Evolutionary conservation across 1,284 basidiomycete species (phyloP), one percentile per base, ranked within the genome.

Genomic region (Vanrija pseudolonga): DNA sequence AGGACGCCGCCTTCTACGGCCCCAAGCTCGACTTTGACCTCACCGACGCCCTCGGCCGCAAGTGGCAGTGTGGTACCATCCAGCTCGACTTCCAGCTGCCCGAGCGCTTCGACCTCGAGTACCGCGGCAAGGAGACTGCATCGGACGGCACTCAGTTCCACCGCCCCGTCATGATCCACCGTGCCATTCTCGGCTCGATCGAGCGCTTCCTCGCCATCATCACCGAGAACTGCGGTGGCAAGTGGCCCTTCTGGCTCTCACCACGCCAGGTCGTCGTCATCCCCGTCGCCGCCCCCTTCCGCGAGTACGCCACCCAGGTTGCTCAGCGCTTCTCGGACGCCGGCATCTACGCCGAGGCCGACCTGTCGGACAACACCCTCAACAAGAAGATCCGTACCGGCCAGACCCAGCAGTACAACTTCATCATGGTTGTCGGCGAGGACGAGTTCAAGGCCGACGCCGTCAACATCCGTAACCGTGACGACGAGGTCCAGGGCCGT

Each of bases 241-340:
- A 97, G 80, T 99, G 95, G 94, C 96, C 96, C 5, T 97, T 98
- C 83, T 99, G 96, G 96, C 72, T 98, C 47, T 93, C 88, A 0
- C 96, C 96, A 14, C 84, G 96, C 45, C 96, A 98, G 77, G 86
- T 97, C 23, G 78, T 96, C 24, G 88, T 98, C 53, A 89, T 99
- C 47, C 96, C 96, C 3, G 92, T 98, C 36, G 92, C 94, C 17
- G 84, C 81, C 50, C 56, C 68, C 67, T 79, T 92, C 89, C 89
- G 88, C 79, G 89, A 88, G 26, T 99, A 98, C 71, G 95, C 95
- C 3, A 79, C 85, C 45, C 83, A 91, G 71, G 58, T 55, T n/a
- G 44, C 45, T 39, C 45, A 58, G 54, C 82, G 80, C 59, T 82
- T 98, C 14, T 82, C 81, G 62, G 80, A 82, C 51, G 78, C 83